phyloP scores from a whole-genome alignment of 305 asterid genomes.

The Lippia alba region DNA sequence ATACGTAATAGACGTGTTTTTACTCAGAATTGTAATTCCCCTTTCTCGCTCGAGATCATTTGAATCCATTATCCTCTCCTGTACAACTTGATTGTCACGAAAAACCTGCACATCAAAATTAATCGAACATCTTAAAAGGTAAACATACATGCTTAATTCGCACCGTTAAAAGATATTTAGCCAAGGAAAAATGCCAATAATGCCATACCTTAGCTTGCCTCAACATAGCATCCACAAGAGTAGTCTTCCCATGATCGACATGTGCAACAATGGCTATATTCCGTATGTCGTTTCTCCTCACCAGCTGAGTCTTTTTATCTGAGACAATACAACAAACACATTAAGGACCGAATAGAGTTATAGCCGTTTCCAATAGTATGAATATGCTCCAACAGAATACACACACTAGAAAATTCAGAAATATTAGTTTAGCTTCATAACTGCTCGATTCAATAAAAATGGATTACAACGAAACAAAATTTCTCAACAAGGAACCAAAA shows the following conservation, averaged over 20 bases:
- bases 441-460: constrained; percentile 3
- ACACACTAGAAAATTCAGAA: background rate
- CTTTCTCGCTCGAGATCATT: constrained; percentile 99
- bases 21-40: constrained; percentile 98
- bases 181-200: constrained; percentile 31
- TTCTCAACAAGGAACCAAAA: constrained; percentile 6
- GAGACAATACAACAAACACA: constrained; percentile 36
- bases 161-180: background rate
- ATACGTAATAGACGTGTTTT: constrained; percentile 90
- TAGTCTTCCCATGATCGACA: constrained; percentile 99
- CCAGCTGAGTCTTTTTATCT: constrained; percentile 69
- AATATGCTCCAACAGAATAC: background rate
- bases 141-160: background rate
- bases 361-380: background rate
- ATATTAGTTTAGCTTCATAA: constrained; percentile 3
- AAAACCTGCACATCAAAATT: constrained; percentile 71
- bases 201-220: constrained; percentile 85
- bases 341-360: constrained; percentile 14
- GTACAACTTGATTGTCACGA: constrained; percentile 91
- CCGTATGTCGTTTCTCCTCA: constrained; percentile 80
- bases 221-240: constrained; percentile 94
- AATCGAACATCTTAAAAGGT: constrained; percentile 8
- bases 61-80: constrained; percentile 98
- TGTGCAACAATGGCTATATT: constrained; percentile 98
- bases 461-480: constrained; percentile 1